Base-by-base conservation (phyloP, 2,329 filamentous ascomycete species). In the Ceratocystis variospora region DNA sequence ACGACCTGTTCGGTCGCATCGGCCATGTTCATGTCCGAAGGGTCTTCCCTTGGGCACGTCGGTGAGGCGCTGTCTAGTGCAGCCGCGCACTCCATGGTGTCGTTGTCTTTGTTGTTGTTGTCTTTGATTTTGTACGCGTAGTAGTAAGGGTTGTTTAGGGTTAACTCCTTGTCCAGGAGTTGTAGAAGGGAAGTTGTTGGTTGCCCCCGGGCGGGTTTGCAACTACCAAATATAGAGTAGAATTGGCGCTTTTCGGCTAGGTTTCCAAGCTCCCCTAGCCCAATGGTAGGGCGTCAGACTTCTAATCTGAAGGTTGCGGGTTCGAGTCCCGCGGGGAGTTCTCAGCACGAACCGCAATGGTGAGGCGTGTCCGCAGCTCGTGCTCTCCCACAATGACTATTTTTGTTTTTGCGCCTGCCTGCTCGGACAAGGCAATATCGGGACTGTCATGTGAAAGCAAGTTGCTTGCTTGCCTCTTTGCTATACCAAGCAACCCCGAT, bases 241-340 rank as follows among this genome's bases (percentile, higher is more conserved):
- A 19, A 53, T 2, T 22, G 19, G n/a, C 17, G n/a, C 17, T 1
- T 1, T 2, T 1, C 4, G 6, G 1, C 2, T 12, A 28, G 22
- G 25, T 10, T 17, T 5, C 22, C 22, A 17, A 59, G 66, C 66
- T 64, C 66, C 64, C 64, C 66, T 68, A 68, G 66, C 66, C 31
- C 66, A 68, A 68, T 68, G 66, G 66, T 68, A 68, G 66, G 57
- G 66, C 66, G 66, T 68, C 66, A 68, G 66, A 68, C 66, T 68
- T 68, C 66, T 68, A 68, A 68, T 68, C 66, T 68, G 66, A 68
- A 68, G 66, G 66, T 61, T 68, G 66, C 66, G 66, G 66, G 66
- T 68, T 68, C 66, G 66, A 68, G 66, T 68, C 66, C 66, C 66
- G 66, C 66, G 66, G 64, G 66, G 66, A 64, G 66, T 68, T 65